A percentile compares a stretch with the other conserved stretches of the same genome.
phyloP scores from a whole-genome alignment of 2,329 filamentous ascomycete genomes.

The Cordyceps pruinosa region DNA sequence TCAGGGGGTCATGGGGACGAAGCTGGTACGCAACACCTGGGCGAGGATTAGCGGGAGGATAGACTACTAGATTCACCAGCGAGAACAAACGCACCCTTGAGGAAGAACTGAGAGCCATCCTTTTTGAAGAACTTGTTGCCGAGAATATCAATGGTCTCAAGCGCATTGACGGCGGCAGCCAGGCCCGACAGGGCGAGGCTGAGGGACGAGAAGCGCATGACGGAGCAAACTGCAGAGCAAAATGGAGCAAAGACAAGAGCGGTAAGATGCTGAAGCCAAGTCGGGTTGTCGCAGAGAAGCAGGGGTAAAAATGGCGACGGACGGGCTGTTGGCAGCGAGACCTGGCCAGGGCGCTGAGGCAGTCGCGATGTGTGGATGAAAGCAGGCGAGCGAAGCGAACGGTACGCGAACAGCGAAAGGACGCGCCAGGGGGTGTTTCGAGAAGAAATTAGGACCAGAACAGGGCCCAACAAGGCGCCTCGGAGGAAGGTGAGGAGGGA shows the following conservation, averaged over 20 bases:
- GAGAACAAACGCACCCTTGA: constrained; percentile 56
- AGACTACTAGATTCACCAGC: background rate
- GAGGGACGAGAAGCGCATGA: constrained; percentile 34
- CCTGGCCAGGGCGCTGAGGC: background rate
- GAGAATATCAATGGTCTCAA: constrained; percentile 46
- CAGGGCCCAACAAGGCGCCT: background rate
- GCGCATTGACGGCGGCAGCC: constrained; percentile 28
- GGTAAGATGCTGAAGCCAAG: background rate
- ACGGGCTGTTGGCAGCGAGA: background rate
- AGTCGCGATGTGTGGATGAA: constrained; percentile 3
- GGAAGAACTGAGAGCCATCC: constrained; percentile 74
- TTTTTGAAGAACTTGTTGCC: constrained; percentile 82
- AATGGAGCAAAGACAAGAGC: background rate
- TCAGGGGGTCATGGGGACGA: constrained; percentile 61
- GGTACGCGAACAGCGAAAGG: background rate
- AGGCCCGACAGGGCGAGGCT: constrained; percentile 29
- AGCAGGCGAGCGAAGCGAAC: background rate
- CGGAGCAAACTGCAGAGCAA: constrained; percentile 1
- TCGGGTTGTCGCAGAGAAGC: background rate
- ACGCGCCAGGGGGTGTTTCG: background rate
- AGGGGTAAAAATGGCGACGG: background rate
- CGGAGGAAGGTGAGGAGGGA: background rate
- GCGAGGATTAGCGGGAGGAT: background rate
- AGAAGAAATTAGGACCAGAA: background rate
- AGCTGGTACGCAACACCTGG: constrained; percentile 70